phyloP scores from a whole-genome alignment of 2,329 filamentous ascomycete species.

The Sphaceloma murrayae region DNA sequence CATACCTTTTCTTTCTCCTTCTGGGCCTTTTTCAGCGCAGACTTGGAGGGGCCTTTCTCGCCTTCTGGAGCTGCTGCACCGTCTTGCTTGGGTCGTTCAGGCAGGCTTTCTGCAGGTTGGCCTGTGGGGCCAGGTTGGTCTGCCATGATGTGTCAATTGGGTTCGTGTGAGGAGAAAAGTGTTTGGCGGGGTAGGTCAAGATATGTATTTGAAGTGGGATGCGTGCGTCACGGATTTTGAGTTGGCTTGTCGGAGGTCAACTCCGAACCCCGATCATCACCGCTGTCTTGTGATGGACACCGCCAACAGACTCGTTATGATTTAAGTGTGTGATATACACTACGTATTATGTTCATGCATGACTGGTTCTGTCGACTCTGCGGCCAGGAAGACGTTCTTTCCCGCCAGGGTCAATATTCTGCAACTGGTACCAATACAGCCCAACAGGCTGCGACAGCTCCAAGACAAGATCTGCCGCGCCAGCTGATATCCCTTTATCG shows the following conservation, averaged over 20 bases:
- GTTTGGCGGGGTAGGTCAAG: constrained; percentile 12
- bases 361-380: too few relatives aligned
- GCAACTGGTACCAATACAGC: too few relatives aligned
- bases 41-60: constrained; percentile 56
- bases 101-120: constrained; percentile 20
- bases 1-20: constrained; percentile 81
- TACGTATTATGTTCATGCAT: too few relatives aligned
- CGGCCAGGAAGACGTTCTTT: too few relatives aligned
- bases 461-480: too few relatives aligned
- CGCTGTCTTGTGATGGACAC: constrained; percentile 1
- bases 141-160: constrained; percentile 19
- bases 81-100: constrained; percentile 27
- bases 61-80: constrained; percentile 24
- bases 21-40: constrained; percentile 73
- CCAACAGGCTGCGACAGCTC: too few relatives aligned
- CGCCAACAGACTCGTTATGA: background rate
- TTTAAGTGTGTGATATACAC: too few relatives aligned
- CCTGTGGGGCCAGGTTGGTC: constrained; percentile 20
- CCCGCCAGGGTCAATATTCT: too few relatives aligned
- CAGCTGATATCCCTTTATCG: too few relatives aligned
- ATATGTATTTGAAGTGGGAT: constrained; percentile 11
- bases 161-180: background rate
- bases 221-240: constrained; percentile 13
- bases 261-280: constrained; percentile 1
- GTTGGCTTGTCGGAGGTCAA: constrained; percentile 11